Evolutionary conservation across 2,329 filamentous ascomycete species (phyloP), one percentile per base, ranked within the genome.

Genomic region (Diaporthe velutina): DNA sequence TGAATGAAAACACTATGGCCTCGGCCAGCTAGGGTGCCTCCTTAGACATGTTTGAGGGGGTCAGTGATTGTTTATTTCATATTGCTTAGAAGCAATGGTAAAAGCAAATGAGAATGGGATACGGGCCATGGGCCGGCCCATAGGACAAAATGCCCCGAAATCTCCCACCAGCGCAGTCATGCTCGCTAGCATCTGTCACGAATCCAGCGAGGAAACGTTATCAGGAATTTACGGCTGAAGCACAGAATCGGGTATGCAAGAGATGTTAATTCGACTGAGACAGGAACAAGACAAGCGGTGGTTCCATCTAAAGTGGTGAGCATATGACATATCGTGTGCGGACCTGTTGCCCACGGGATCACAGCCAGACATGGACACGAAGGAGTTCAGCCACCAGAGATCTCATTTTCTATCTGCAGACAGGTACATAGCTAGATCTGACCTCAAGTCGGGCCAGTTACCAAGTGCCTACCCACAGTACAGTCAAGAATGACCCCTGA

Each of bases 381-480:
- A 38, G n/a, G 19, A 40, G 50, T 68, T 68, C 64, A 68, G 64
- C 48, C 33, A 68, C 48, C 64, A 52, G 48, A 50, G 45, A 68
- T 68, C 45, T 54, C 45, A 68, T 68, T 68, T 67, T 40, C 64
- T 54, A 68, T 54, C 64, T 68, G 64, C 33, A 54, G 64, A 54
- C 22, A 54, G 54, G 33, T 40, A 52, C 64, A 52, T 54, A 52
- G 64, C 64, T 40, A 38, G n/a, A 25, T 22, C 48, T 52, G 48
- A 22, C 48, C 48, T 28, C 33, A 28, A 40, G 9, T 22, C 15
- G 33, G 33, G 64, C 33, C 48, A 38, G 64, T 17, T 22, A 52
- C 48, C 33, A 68, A 52, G n/a, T 30, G 48, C 33, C 17, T 4
- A 64, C 28, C 70, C 48, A 54, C 50, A 72, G 35, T 1, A 42